Base-by-base conservation (phyloP, 176 grass and related monocot genomes). In the Saccharum spontaneum region DNA sequence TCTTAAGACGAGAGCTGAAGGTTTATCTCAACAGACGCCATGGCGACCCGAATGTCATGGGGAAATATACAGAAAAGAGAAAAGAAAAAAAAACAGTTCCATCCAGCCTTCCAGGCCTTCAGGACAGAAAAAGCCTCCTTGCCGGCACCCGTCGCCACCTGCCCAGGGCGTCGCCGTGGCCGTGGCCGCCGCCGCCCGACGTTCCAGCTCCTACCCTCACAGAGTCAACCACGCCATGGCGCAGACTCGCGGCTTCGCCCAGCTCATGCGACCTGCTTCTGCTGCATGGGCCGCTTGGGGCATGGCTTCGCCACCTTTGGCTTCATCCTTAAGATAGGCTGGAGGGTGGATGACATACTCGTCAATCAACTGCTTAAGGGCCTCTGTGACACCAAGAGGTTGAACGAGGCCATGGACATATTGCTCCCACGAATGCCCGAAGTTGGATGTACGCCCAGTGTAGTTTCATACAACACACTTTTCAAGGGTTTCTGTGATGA, bases 401-500 rank as follows among this genome's bases (percentile, higher is more conserved):
- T 57, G 54, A 20, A 2, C 2, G 54, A 57, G 54, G 54, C 54
- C 20, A 57, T 57, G 54, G 20, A 57, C 0, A 0, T 57, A 9
- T 9, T 57, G 22, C 22, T 59, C 22, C 55, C 0, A 23, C 55
- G 8, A 59, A 59, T 59, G 55, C 22, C 55, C 0, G 8, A 10
- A 0, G 0, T 59, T 23, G 55, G 22, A 1, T 59, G 55, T 22
- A 59, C 8, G 1, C 55, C 22, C 0, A 0, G 0, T 59, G 55
- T 59, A 59, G 22, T 59, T 59, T 59, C 55, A 59, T 59, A 59
- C 3, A 23, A 0, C 3, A 10, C 0, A 10, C 55, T 59, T 59
- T 8, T 59, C 22, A 59, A 59, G 0, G 55, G 22, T n/a, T 59
- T 59, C 2, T 59, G 55, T 1, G 0, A n/a, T 10, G 22, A 2